Base-by-base conservation (phyloP, 176 grass and related monocot species). In the Aegilops bicornis region DNA sequence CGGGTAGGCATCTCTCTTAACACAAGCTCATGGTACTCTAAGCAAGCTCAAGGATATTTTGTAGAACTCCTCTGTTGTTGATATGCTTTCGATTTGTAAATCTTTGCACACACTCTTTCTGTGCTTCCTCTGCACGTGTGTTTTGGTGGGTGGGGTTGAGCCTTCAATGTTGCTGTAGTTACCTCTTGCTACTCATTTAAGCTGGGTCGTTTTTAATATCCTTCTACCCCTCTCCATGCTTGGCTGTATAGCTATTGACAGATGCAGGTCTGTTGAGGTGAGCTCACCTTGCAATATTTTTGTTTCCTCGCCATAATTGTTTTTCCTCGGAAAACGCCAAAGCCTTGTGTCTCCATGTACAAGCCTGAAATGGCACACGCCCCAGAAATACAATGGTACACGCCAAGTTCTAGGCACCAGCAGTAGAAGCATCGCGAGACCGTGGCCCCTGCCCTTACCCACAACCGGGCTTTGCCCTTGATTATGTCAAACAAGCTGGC, bases 1-100 rank as follows among this genome's bases (percentile, higher is more conserved):
- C 80, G 92, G 91, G 97, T 99, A 94, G 24, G 97, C 82, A 94
- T 85, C 39, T 80, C 47, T 95, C 37, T 90, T 90, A 83, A 74
- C 84, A 64, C 64, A 68, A 32, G 3, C 52, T 78, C 22, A 7
- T 54, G 8, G 61, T 62, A 43, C 56, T 74, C 15, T 65, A 87
- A 73, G 29, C 63, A 81, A 72, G 25, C 76, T 84, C 29, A 69
- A 48, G 29, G 63, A 67, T 84, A 24, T 69, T 87, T 81, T 81
- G n/a, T 81, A 47, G 32, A 83, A 64, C 4, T 2, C 30, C 31
- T 7, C 2, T 74, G 45, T 87, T 74, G 32, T 87, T 73, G 31
- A 47, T 79, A 67, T 68, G 35, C 39, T 77, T 92, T 74, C 19
- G 6, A 27, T 79, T 84, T 63, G 24, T 81, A 32, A 40, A 40